Evolutionary conservation across 2,329 filamentous ascomycete genomes (phyloP).

Genomic region (Venturia effusa): DNA sequence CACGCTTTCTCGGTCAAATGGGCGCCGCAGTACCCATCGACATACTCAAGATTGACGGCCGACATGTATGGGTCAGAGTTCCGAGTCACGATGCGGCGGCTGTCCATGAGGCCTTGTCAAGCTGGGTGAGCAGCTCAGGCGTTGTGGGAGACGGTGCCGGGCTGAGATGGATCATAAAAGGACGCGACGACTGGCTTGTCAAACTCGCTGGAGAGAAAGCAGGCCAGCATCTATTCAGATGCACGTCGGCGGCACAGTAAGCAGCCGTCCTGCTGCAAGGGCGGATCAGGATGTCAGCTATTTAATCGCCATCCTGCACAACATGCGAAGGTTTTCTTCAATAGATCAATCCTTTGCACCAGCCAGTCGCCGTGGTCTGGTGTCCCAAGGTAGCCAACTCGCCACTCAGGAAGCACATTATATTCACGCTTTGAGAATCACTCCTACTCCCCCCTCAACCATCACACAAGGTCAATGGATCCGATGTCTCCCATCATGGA

Average conservation of each 20-base stretch:
- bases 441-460: not conserved
- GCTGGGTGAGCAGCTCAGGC: conserved; percentile 44
- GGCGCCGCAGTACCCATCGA: conserved; percentile 60
- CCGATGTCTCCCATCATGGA: not conserved
- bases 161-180: conserved; percentile 39
- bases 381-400: not conserved
- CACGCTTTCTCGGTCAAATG: conserved; percentile 58
- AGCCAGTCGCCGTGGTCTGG: not conserved
- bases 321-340: not conserved
- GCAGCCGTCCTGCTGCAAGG: not conserved
- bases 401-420: not conserved
- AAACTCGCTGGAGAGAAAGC: conserved; percentile 42
- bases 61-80: conserved; percentile 53
- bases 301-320: not conserved
- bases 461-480: not conserved
- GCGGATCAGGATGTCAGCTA: not conserved
- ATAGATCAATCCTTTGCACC: not conserved
- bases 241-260: not conserved
- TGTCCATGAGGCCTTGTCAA: conserved; percentile 54
- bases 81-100: conserved; percentile 49
- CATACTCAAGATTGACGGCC: conserved; percentile 50
- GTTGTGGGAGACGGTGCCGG: conserved; percentile 17
- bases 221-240: conserved; percentile 33
- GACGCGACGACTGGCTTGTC: conserved; percentile 55
- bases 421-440: not conserved